Percentiles rank a stretch among this genome's conserved stretches.
Conservation (phyloP, 352 stramenopile genomes). For the Phytophthora cactorum region DNA sequence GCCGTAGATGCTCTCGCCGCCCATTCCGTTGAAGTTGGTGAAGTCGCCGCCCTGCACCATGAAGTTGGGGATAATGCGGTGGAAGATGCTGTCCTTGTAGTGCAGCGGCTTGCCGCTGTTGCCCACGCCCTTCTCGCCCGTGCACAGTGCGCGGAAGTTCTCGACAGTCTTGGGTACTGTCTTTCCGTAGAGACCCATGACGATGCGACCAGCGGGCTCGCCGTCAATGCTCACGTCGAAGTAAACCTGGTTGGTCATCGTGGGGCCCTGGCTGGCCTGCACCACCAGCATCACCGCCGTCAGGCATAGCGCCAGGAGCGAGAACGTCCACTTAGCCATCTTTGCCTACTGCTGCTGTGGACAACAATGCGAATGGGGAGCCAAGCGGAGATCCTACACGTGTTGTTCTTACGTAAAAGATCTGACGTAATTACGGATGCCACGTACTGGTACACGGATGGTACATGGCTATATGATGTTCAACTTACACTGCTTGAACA, state of each 20-base stretch:
- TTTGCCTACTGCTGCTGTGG: not conserved
- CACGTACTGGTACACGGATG: too few relatives aligned
- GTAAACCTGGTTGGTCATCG: constrained; percentile 93
- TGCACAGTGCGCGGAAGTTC: constrained; percentile 98
- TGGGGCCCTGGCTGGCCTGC: constrained; percentile 57
- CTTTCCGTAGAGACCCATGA: constrained; percentile 88
- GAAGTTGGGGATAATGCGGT: constrained; percentile 97
- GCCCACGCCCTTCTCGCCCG: constrained; percentile 96
- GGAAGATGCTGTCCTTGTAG: constrained; percentile 97
- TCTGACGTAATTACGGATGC: not conserved
- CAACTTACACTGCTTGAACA: too few relatives aligned
- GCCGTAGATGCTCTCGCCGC: constrained; percentile 83
- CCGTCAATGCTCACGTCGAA: constrained; percentile 97
- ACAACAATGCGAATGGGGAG: constrained; percentile 6
- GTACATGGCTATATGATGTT: too few relatives aligned
- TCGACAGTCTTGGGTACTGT: constrained; percentile 88
- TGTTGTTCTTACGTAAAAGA: constrained; percentile 14
- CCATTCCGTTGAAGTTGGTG: constrained; percentile 78
- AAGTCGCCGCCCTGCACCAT: constrained; percentile 92
- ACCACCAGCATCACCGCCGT: constrained; percentile 41
- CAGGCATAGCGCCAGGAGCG: constrained; percentile 50
- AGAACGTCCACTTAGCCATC: constrained; percentile 68
- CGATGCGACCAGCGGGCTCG: constrained; percentile 76
- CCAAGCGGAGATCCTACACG: constrained; percentile 1
- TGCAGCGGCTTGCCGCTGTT: constrained; percentile 95